Evolutionary conservation across 2,329 filamentous ascomycete genomes (phyloP).

Genomic region (Cercospora nicotianae): DNA sequence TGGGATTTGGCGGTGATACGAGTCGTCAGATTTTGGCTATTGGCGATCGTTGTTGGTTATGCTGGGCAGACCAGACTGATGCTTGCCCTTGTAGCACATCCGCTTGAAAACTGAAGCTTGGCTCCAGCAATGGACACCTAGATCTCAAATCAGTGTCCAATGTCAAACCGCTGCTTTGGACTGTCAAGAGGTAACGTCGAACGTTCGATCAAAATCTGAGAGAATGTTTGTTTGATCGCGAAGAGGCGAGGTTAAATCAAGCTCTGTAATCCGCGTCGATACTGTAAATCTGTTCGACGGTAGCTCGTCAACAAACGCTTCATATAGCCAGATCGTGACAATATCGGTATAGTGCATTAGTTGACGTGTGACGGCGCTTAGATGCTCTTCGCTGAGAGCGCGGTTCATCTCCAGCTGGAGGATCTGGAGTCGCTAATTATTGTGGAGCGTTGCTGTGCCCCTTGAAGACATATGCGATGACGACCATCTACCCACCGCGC

Average conservation of each 20-base stretch:
- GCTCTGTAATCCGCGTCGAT: neutral
- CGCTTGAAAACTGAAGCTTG: neutral
- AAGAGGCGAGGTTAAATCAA: neutral
- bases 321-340: neutral
- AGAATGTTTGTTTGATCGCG: neutral
- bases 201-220: neutral
- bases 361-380: neutral
- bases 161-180: neutral
- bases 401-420: neutral
- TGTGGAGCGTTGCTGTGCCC: neutral
- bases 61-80: neutral
- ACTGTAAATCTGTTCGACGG: neutral
- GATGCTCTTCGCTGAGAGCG: neutral
- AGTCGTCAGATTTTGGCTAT: neutral
- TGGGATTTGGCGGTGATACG: neutral
- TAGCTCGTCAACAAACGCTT: neutral
- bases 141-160: neutral
- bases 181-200: neutral
- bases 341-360: neutral
- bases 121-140: neutral
- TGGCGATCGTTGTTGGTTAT: neutral
- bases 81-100: neutral
- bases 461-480: neutral
- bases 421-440: neutral
- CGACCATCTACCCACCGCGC: neutral